Evolutionary conservation across 2,329 filamentous ascomycete species (phyloP), one percentile per base, ranked within the genome.

Genomic region (Clarireedia monteithiana): DNA sequence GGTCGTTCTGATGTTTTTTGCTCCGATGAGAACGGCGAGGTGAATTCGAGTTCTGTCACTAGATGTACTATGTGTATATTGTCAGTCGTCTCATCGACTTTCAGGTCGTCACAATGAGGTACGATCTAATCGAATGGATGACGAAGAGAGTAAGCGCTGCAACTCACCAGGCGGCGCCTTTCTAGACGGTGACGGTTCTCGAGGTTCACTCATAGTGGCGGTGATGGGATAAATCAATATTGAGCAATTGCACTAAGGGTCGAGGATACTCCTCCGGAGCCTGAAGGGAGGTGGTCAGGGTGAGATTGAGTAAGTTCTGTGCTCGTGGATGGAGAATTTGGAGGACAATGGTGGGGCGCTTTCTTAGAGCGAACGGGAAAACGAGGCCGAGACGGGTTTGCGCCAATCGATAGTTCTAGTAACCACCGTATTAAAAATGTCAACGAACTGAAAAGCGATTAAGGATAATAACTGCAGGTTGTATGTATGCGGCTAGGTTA

Each of bases 91-190:
- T 24, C 23, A 6, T 15, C 24, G 34, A 9, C 14, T 17, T 23
- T 30, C 17, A 9, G n/a, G 17, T 17, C 24, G 7, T 27, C 15
- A 36, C 23, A 9, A 54, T n/a, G 34, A 42, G 39, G 6, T 46
- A 59, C 57, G 53, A 38, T 48, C 55, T 50, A 57, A 59, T 58
- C 51, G 60, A 58, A 58, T 34, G 7, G 24, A 42, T 20, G 42
- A 58, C 48, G 42, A 15, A 42, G 57, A 53, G 53, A 57, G 60
- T 62, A 63, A 65, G 58, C 58, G 52, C 50, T 52, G 51, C 48
- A 34, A 66, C 62, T 58, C 61, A 66, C 64, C 62, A 60, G 63
- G 55, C 51, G 57, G 56, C 39, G 51, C 58, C 46, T 42, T 55
- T 49, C 56, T 54, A 48, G 58, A 53, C 24, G 46, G 36, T 26